Evolutionary conservation across 176 grass and related monocot species (phyloP).

Genomic region (Avena insularis): DNA sequence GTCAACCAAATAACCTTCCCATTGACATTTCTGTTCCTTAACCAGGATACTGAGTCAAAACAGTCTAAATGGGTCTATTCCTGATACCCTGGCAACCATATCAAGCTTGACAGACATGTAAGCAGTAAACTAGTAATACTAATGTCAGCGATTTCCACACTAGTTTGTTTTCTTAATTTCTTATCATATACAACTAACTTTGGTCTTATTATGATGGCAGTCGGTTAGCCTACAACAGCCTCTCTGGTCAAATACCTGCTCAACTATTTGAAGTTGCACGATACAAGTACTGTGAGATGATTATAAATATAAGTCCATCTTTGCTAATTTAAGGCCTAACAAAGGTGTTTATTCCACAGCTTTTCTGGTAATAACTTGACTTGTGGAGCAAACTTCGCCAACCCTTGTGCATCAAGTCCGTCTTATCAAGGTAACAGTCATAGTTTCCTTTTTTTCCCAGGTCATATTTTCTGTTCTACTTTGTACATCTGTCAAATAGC

Average conservation of each 20-base stretch:
- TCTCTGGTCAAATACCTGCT: slow-evolving; percentile 83
- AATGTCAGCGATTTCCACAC: slow-evolving; percentile 29
- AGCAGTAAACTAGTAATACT: slow-evolving; percentile 40
- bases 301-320: slow-evolving; percentile 23
- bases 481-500: slow-evolving; percentile 37
- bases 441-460: neutral
- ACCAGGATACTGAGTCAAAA: slow-evolving; percentile 90
- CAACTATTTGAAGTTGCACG: slow-evolving; percentile 82
- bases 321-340: slow-evolving; percentile 43
- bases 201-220: slow-evolving; percentile 53
- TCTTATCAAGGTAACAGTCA: slow-evolving; percentile 70
- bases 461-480: slow-evolving; percentile 24
- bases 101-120: slow-evolving; percentile 85
- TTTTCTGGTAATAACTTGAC: slow-evolving; percentile 92
- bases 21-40: slow-evolving; percentile 32
- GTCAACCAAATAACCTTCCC: slow-evolving; percentile 8
- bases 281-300: slow-evolving; percentile 80
- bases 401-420: slow-evolving; percentile 71
- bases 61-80: slow-evolving; percentile 75
- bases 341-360: slow-evolving; percentile 59
- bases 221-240: slow-evolving; percentile 84
- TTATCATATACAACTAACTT: slow-evolving; percentile 40
- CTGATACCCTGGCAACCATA: slow-evolving; percentile 67
- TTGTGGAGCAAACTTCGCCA: slow-evolving; percentile 76
- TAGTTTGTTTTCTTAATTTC: neutral